These are phyloP conservation scores for Penicillium simplicissimum DNA, from an alignment of 495 filamentous ascomycete species.

Conservation along the genomic window DNA sequence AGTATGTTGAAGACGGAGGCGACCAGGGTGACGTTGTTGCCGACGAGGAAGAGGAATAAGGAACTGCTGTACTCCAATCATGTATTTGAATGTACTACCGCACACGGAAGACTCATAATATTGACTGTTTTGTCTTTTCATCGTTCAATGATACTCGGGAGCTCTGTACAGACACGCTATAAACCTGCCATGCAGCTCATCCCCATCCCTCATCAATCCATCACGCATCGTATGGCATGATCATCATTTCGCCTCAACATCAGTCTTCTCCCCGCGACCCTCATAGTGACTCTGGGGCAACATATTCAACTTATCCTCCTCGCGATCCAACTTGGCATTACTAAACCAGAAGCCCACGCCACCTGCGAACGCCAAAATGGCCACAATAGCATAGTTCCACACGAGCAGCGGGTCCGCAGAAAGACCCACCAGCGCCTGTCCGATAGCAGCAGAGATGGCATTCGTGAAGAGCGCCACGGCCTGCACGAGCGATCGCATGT, in stretches of 20 bases:
- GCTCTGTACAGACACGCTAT: not conserved
- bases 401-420: slow-evolving; percentile 68
- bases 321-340: slow-evolving; percentile 57
- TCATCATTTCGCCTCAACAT: slow-evolving; percentile 23
- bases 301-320: slow-evolving; percentile 66
- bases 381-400: slow-evolving; percentile 64
- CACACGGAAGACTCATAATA: not conserved
- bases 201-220: not conserved
- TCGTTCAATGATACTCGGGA: not conserved
- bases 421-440: slow-evolving; percentile 64
- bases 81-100: not conserved
- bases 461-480: slow-evolving; percentile 68
- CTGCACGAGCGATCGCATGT: slow-evolving; percentile 74
- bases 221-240: not conserved
- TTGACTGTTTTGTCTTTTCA: not conserved
- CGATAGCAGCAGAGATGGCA: slow-evolving; percentile 68
- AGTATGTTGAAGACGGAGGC: not conserved
- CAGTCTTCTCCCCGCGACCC: slow-evolving; percentile 8
- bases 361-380: slow-evolving; percentile 61
- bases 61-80: not conserved
- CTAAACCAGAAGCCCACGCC: slow-evolving; percentile 61
- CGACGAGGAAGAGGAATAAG: not conserved
- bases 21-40: not conserved
- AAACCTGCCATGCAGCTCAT: not conserved
- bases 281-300: slow-evolving; percentile 28